These are phyloP conservation scores for Sherardia arvensis DNA, from an alignment of 257 asterid genomes.

Conservation along the genomic window DNA sequence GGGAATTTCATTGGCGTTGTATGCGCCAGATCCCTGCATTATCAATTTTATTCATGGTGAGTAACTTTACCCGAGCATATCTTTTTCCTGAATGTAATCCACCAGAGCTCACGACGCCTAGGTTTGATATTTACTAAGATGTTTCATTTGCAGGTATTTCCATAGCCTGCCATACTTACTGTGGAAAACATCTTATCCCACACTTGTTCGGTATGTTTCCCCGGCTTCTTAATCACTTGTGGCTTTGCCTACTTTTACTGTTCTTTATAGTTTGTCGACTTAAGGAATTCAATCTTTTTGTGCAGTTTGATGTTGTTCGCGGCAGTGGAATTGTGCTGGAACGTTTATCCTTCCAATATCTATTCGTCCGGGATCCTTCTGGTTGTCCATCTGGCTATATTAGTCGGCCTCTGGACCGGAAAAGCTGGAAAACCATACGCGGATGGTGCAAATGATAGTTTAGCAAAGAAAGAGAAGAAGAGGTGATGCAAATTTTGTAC, in stretches of 20 bases:
- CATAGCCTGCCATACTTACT: slow-evolving; percentile 70
- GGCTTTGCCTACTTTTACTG: background rate
- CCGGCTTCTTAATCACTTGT: too few relatives aligned
- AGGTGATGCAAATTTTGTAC: slow-evolving; percentile 17
- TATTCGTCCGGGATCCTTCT: slow-evolving; percentile 65
- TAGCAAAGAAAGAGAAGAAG: slow-evolving; percentile 24
- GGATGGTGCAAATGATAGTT: slow-evolving; percentile 17
- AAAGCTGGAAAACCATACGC: slow-evolving; percentile 50
- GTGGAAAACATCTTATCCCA: slow-evolving; percentile 82
- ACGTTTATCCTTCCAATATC: slow-evolving; percentile 61
- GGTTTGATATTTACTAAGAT: background rate
- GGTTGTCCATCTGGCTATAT: slow-evolving; percentile 44
- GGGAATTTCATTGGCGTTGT: slow-evolving; percentile 88
- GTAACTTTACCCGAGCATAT: slow-evolving; percentile 6
- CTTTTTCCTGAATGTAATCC: background rate
- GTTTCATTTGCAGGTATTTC: slow-evolving; percentile 62
- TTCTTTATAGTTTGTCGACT: background rate
- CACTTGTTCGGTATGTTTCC: slow-evolving; percentile 46
- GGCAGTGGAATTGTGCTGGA: slow-evolving; percentile 77
- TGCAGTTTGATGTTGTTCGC: slow-evolving; percentile 60
- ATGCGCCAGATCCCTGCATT: slow-evolving; percentile 90
- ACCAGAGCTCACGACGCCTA: background rate
- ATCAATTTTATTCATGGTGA: slow-evolving; percentile 92
- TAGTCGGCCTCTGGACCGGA: slow-evolving; percentile 62
- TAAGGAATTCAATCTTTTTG: background rate